These are phyloP conservation scores for Hypsizygus ulmarius DNA, from an alignment of 1,284 basidiomycete genomes.

Conservation along the genomic window DNA sequence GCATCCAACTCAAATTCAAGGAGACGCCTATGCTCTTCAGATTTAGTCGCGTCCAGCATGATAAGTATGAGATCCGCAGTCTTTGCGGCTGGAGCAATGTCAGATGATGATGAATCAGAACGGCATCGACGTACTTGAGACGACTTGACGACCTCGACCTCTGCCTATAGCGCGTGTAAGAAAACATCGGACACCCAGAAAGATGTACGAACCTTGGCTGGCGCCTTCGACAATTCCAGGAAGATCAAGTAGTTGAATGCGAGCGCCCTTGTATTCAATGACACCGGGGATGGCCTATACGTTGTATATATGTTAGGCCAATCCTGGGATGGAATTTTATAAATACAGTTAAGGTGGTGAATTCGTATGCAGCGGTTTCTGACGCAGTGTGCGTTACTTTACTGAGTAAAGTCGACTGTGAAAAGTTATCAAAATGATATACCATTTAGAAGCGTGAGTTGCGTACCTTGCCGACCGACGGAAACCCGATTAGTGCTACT, in stretches of 20 bases:
- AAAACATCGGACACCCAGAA: background rate
- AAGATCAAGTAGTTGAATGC: slow-evolving; percentile 92
- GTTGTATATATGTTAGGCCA: background rate
- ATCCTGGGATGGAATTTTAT: background rate
- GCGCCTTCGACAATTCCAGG: slow-evolving; percentile 99
- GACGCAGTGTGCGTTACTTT: slow-evolving; percentile 92
- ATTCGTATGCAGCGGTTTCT: slow-evolving; percentile 92
- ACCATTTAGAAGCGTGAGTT: background rate
- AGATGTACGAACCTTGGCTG: slow-evolving; percentile 58
- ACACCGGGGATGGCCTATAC: slow-evolving; percentile 88
- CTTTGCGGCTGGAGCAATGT: slow-evolving; percentile 66
- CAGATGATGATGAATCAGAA: slow-evolving; percentile 5
- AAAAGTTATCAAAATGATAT: slow-evolving; percentile 5
- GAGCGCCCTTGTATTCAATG: slow-evolving; percentile 89
- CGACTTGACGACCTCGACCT: slow-evolving; percentile 94
- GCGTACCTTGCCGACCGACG: slow-evolving; percentile 85
- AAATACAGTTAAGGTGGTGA: slow-evolving; percentile 83
- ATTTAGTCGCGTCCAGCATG: slow-evolving; percentile 97
- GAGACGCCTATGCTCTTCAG: slow-evolving; percentile 85
- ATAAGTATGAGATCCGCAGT: slow-evolving; percentile 95
- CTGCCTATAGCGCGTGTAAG: slow-evolving; percentile 49
- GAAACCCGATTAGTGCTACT: slow-evolving; percentile 92
- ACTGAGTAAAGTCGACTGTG: slow-evolving; percentile 83
- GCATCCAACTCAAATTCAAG: slow-evolving; percentile 94
- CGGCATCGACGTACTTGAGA: slow-evolving; percentile 56